These are phyloP conservation scores for Trichoderma hamatum DNA, from an alignment of 2,329 filamentous ascomycete species.

Conservation along the genomic window DNA sequence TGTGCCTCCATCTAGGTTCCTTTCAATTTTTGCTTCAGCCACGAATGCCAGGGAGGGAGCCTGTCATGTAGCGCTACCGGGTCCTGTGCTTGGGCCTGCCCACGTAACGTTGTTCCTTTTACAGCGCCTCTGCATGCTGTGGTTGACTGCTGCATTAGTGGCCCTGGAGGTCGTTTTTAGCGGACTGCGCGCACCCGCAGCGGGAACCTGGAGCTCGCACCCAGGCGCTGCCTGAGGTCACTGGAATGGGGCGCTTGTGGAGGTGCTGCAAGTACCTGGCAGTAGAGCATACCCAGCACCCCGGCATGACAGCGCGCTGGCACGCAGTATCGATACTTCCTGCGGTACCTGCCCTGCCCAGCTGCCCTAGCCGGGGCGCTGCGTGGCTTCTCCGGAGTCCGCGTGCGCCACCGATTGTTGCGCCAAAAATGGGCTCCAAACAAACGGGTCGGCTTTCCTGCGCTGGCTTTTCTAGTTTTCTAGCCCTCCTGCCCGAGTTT, in stretches of 20 bases:
- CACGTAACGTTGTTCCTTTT: background rate
- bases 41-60: background rate
- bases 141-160: background rate
- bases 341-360: background rate
- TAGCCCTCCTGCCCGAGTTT: background rate
- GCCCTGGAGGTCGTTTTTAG: background rate
- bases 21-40: background rate
- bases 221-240: background rate
- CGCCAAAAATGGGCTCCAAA: slow-evolving; percentile 12
- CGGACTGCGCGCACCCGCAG: background rate
- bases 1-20: too few relatives aligned
- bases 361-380: background rate
- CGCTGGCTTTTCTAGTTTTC: background rate
- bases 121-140: background rate
- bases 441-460: slow-evolving; percentile 9
- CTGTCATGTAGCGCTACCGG: background rate
- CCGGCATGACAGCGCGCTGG: background rate
- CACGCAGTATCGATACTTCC: background rate
- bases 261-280: background rate
- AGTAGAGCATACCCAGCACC: background rate
- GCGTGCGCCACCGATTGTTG: slow-evolving; percentile 19
- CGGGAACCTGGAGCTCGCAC: background rate
- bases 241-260: background rate
- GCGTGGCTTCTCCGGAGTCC: slow-evolving; percentile 24
- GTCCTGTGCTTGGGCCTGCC: too few relatives aligned